Evolutionary conservation across 2,329 filamentous ascomycete species (phyloP).

Genomic region (Penicillium psychrosexuale): DNA sequence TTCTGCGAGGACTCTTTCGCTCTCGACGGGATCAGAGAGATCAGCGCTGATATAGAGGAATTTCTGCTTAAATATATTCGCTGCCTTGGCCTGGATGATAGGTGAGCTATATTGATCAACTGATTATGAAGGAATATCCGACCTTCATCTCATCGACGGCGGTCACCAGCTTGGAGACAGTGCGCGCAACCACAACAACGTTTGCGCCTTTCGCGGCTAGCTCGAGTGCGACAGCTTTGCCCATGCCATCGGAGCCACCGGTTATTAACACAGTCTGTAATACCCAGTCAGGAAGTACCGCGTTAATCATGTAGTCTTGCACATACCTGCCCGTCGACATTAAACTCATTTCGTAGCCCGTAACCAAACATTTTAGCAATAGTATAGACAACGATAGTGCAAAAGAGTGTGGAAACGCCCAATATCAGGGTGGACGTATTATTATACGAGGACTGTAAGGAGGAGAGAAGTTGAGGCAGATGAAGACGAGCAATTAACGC

Average conservation of each 20-base stretch:
- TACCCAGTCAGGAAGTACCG: constrained; percentile 13
- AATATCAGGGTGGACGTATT: constrained; percentile 26
- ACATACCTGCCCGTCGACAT: constrained; percentile 76
- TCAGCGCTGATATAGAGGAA: constrained; percentile 85
- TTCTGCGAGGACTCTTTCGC: constrained; percentile 65
- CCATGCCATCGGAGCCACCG: constrained; percentile 91
- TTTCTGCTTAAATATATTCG: constrained; percentile 63
- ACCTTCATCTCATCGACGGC: constrained; percentile 66
- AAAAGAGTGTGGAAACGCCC: constrained; percentile 33
- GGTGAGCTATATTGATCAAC: constrained; percentile 17
- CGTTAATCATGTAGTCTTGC: background rate
- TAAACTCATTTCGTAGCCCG: constrained; percentile 64
- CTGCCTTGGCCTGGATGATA: constrained; percentile 58
- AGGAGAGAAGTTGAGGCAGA: constrained; percentile 23
- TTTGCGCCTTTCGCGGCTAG: constrained; percentile 82
- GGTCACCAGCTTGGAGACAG: constrained; percentile 67
- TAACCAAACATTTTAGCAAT: constrained; percentile 42
- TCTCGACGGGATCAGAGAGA: constrained; percentile 68
- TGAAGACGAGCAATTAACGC: constrained; percentile 12
- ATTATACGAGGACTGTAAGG: constrained; percentile 19
- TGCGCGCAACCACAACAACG: constrained; percentile 79
- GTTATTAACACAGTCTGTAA: constrained; percentile 80
- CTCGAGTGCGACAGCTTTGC: constrained; percentile 68
- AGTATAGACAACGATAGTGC: constrained; percentile 34
- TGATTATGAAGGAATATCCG: constrained; percentile 15